Percentiles rank a stretch among this genome's conserved stretches.
These are phyloP conservation scores for Trypanosoma avium DNA, from an alignment of 208 protist genomes.

Conservation along the genomic window DNA sequence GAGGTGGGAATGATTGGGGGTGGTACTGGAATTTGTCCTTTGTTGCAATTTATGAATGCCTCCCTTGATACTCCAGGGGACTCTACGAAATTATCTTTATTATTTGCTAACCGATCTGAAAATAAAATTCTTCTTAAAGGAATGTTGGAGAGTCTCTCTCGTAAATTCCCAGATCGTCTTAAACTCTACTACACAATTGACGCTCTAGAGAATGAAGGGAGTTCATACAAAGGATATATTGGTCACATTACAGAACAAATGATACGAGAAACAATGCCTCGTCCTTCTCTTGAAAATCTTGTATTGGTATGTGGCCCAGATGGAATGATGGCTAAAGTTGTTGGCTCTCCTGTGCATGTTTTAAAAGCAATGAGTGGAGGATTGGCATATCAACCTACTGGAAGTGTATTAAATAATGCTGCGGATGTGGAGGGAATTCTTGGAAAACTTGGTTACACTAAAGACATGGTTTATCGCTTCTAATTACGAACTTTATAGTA, in stretches of 20 bases:
- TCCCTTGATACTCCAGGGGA: conserved; percentile 80
- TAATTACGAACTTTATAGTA: conserved; percentile 21
- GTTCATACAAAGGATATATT: conserved; percentile 73
- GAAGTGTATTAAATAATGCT: conserved; percentile 73
- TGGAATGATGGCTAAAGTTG: conserved; percentile 79
- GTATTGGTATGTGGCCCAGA: conserved; percentile 89
- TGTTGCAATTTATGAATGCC: conserved; percentile 90
- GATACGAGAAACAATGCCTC: conserved; percentile 77
- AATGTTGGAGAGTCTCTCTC: conserved; percentile 76
- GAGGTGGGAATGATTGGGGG: conserved; percentile 89
- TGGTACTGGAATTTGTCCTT: conserved; percentile 91
- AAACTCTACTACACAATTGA: conserved; percentile 90
- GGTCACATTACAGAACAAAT: conserved; percentile 77
- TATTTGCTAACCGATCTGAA: conserved; percentile 92
- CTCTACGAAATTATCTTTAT: conserved; percentile 76
- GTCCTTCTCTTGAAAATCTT: conserved; percentile 63
- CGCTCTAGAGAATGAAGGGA: conserved; percentile 57
- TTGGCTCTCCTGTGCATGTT: conserved; percentile 54
- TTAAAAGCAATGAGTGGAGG: conserved; percentile 74
- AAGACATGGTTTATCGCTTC: conserved; percentile 88
- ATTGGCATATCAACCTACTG: conserved; percentile 72
- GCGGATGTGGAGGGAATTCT: conserved; percentile 76
- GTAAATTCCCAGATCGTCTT: conserved; percentile 65
- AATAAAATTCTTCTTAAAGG: conserved; percentile 92
- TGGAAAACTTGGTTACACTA: conserved; percentile 68